Conservation (phyloP, 495 filamentous ascomycete species). For the Paragyromitra xinjiangensis region DNA sequence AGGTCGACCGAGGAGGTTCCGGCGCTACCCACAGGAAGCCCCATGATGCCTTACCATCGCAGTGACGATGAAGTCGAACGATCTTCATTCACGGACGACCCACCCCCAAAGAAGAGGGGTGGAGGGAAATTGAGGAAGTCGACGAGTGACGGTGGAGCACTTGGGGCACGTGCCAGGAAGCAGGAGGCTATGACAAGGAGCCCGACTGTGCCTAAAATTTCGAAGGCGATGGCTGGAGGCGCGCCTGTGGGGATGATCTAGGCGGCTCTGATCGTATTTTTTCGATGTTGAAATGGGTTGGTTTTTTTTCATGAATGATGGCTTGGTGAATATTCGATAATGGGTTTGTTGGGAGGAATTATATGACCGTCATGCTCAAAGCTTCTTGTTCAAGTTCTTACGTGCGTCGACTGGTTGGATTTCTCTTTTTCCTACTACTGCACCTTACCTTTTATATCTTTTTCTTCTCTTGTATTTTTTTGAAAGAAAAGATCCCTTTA, state of each 20-base stretch:
- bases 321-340: slow-evolving; percentile 38
- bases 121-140: slow-evolving; percentile 54
- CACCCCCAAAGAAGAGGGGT: slow-evolving; percentile 51
- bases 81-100: slow-evolving; percentile 53
- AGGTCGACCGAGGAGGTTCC: slow-evolving; percentile 54
- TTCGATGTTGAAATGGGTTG: slow-evolving; percentile 14
- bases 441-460: background rate
- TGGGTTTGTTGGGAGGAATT: slow-evolving; percentile 30
- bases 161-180: slow-evolving; percentile 46
- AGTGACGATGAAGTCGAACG: slow-evolving; percentile 53
- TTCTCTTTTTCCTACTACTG: slow-evolving; percentile 25
- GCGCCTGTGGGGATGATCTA: slow-evolving; percentile 54
- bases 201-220: slow-evolving; percentile 48
- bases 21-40: slow-evolving; percentile 37
- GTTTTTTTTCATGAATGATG: slow-evolving; percentile 42
- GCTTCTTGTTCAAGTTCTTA: slow-evolving; percentile 45
- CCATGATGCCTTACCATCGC: slow-evolving; percentile 43
- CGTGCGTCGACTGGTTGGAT: slow-evolving; percentile 4
- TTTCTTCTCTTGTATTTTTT: slow-evolving; percentile 47
- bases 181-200: slow-evolving; percentile 45
- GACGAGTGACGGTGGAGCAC: slow-evolving; percentile 55
- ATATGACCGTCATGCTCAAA: slow-evolving; percentile 48
- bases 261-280: background rate
- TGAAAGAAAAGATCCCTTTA: slow-evolving; percentile 32
- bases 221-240: slow-evolving; percentile 32